A percentile compares a stretch with the other conserved stretches of the same genome.
phyloP scores from a whole-genome alignment of 768 basidiomycete species.

The Clitopilus hobsonii region DNA sequence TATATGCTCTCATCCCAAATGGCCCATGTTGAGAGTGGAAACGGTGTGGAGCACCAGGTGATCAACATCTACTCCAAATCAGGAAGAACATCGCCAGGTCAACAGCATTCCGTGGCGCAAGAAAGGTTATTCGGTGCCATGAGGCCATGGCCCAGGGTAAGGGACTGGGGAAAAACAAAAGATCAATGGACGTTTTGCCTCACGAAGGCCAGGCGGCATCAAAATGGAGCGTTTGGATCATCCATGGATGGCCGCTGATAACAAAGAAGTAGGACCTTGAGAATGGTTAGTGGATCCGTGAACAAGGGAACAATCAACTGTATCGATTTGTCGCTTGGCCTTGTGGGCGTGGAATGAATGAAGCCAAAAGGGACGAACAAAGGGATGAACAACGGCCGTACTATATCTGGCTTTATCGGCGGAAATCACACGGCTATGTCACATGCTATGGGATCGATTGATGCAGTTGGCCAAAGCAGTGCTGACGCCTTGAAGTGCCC shows the following conservation, averaged over 20 bases:
- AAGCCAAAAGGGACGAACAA: not conserved
- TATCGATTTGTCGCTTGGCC: not conserved
- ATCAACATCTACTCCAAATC: not conserved
- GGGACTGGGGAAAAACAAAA: not conserved
- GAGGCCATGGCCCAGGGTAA: not conserved
- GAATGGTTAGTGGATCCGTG: not conserved
- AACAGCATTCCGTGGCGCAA: conserved; percentile 1
- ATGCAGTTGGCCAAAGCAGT: not conserved
- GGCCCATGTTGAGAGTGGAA: not conserved
- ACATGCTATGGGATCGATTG: not conserved
- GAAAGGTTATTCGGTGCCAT: not conserved
- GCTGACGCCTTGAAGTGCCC: not conserved
- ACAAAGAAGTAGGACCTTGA: not conserved
- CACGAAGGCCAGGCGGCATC: not conserved
- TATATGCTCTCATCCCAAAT: not conserved
- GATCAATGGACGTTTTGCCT: not conserved
- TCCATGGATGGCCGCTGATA: not conserved
- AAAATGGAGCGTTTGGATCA: not conserved
- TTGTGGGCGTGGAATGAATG: not conserved
- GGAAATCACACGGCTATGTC: not conserved
- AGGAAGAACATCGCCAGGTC: not conserved
- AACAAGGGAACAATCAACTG: not conserved
- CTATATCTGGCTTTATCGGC: not conserved
- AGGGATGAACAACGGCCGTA: not conserved
- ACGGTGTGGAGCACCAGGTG: not conserved